Percentiles rank a stretch among this genome's conserved stretches.
These are phyloP conservation scores for Chenopodium album DNA, from an alignment of 148 eudicot species.

Conservation along the genomic window DNA sequence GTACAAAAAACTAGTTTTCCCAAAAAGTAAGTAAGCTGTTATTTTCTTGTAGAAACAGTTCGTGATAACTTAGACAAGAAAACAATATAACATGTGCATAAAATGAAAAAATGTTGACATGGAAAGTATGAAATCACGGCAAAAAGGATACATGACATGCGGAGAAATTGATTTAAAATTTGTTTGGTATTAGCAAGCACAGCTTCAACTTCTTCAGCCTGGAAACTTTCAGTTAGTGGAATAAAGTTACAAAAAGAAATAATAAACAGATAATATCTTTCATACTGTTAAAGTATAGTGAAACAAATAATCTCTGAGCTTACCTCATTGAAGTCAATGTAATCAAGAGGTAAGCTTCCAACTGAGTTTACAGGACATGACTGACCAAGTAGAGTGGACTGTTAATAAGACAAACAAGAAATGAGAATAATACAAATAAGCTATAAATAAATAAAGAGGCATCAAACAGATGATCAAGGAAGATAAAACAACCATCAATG, in stretches of 20 bases:
- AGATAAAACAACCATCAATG: slow-evolving; percentile 64
- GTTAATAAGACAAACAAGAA: slow-evolving; percentile 33
- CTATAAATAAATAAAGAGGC: background rate
- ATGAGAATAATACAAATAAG: slow-evolving; percentile 29
- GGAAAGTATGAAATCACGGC: background rate
- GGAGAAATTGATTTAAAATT: slow-evolving; percentile 84
- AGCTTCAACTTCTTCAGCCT: slow-evolving; percentile 93
- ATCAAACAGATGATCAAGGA: slow-evolving; percentile 22
- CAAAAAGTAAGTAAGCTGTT: background rate
- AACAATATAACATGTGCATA: background rate
- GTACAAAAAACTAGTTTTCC: background rate
- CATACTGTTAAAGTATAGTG: background rate
- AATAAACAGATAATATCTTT: background rate
- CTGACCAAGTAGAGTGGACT: slow-evolving; percentile 94
- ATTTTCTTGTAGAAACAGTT: background rate
- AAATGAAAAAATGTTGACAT: background rate
- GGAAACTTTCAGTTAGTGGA: slow-evolving; percentile 31
- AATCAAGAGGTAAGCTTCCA: slow-evolving; percentile 84
- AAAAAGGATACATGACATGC: slow-evolving; percentile 81
- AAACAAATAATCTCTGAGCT: slow-evolving; percentile 7
- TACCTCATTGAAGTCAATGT: slow-evolving; percentile 61
- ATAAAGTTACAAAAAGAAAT: background rate
- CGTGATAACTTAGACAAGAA: background rate
- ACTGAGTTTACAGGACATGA: slow-evolving; percentile 94
- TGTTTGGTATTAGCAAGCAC: slow-evolving; percentile 91